These are phyloP conservation scores for Pyrenophora seminiperda DNA, from an alignment of 2,329 filamentous ascomycete genomes.

Conservation along the genomic window DNA sequence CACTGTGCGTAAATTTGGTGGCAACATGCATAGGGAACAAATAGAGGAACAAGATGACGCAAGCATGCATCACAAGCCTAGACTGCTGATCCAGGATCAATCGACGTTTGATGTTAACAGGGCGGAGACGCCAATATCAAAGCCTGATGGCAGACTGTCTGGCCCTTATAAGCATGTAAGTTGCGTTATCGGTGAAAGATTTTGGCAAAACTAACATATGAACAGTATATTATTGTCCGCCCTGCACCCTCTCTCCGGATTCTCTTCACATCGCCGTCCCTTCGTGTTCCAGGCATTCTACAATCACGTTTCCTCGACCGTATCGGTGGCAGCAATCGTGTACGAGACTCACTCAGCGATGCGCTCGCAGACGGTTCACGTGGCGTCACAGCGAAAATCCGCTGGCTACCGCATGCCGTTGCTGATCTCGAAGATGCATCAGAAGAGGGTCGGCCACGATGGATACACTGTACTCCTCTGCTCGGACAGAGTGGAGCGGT, in stretches of 20 bases:
- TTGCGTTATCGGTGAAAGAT: neutral
- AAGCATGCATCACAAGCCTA: slow-evolving; percentile 45
- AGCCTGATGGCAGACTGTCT: slow-evolving; percentile 38
- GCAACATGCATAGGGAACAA: slow-evolving; percentile 64
- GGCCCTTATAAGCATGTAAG: slow-evolving; percentile 65
- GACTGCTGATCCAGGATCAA: slow-evolving; percentile 57
- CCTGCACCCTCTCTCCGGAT: slow-evolving; percentile 56
- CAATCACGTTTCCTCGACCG: slow-evolving; percentile 56
- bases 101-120: slow-evolving; percentile 38
- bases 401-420: slow-evolving; percentile 61
- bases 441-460: slow-evolving; percentile 66
- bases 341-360: slow-evolving; percentile 59
- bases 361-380: slow-evolving; percentile 68
- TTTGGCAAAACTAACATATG: slow-evolving; percentile 7
- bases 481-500: slow-evolving; percentile 69
- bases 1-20: slow-evolving; percentile 66
- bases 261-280: slow-evolving; percentile 56
- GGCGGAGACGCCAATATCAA: slow-evolving; percentile 19
- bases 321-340: slow-evolving; percentile 57
- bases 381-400: slow-evolving; percentile 75
- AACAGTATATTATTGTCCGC: slow-evolving; percentile 55
- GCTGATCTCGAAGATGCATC: slow-evolving; percentile 51
- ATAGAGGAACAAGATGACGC: slow-evolving; percentile 55
- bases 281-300: slow-evolving; percentile 56
- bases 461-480: slow-evolving; percentile 79